Conservation (phyloP, 108 stramenopile genomes). For the Fistulifera pelliculosa region DNA sequence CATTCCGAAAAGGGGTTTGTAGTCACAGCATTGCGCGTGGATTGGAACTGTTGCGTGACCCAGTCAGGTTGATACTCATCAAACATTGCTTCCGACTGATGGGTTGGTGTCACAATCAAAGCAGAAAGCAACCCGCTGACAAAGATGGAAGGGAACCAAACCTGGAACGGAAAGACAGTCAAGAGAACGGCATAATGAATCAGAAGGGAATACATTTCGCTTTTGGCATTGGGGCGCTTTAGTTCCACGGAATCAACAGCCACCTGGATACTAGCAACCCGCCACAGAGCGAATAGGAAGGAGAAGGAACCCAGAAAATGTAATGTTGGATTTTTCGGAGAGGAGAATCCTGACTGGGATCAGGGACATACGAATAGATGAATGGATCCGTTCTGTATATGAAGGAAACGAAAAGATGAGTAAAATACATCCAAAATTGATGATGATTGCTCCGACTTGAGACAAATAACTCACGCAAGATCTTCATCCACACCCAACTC, state of each 20-base stretch:
- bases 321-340: constrained; percentile 86
- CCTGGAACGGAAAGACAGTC: constrained; percentile 57
- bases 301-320: constrained; percentile 78
- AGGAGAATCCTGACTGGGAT: constrained; percentile 71
- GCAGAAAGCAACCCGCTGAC: constrained; percentile 84
- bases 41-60: constrained; percentile 85
- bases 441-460: too few species aligned
- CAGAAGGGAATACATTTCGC: constrained; percentile 57
- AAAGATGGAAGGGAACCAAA: constrained; percentile 81
- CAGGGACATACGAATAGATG: constrained; percentile 80
- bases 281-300: constrained; percentile 81
- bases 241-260: constrained; percentile 59
- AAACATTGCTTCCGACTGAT: constrained; percentile 88
- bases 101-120: constrained; percentile 88
- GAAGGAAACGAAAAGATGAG: too few species aligned
- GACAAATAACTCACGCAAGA: constrained; percentile 42
- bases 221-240: constrained; percentile 63
- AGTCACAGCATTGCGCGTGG: constrained; percentile 82
- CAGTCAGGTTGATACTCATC: constrained; percentile 78
- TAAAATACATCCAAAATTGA: too few species aligned
- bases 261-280: constrained; percentile 74
- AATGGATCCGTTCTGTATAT: constrained; percentile 72
- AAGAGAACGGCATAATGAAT: constrained; percentile 70
- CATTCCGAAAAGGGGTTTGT: constrained; percentile 84
- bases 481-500: constrained; percentile 91